Percentiles rank a stretch among this genome's conserved stretches.
Conservation (phyloP, 129 eudicot species). For the Flaveria ramosissima region DNA sequence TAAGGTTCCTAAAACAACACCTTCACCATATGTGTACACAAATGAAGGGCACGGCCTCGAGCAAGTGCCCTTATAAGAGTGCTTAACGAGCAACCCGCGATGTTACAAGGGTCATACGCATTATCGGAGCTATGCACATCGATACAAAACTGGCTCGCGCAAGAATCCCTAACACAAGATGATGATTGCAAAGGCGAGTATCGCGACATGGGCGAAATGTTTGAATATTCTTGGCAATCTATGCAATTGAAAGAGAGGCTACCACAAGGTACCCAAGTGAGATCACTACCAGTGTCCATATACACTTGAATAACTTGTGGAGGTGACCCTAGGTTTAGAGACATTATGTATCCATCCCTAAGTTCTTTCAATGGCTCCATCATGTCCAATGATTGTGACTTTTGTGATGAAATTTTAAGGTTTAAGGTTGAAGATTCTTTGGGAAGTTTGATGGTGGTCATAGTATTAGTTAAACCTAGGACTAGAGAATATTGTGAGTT, state of each 20-base stretch:
- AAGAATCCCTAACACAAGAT: constrained; percentile 53
- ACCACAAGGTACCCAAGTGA: constrained; percentile 84
- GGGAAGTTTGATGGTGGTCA: constrained; percentile 43
- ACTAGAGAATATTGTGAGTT: constrained; percentile 43
- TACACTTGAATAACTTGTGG: constrained; percentile 66
- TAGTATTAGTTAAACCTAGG: constrained; percentile 57
- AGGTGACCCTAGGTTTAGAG: constrained; percentile 69
- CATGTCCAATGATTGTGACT: constrained; percentile 44
- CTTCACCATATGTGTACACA: constrained; percentile 77
- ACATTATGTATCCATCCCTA: constrained; percentile 68
- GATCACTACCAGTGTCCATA: constrained; percentile 80
- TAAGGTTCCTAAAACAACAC: constrained; percentile 57
- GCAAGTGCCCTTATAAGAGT: constrained; percentile 58
- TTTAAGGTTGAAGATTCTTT: constrained; percentile 34
- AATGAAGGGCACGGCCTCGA: constrained; percentile 77
- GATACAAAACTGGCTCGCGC: constrained; percentile 55
- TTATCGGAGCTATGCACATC: constrained; percentile 72
- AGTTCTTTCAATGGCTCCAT: constrained; percentile 67
- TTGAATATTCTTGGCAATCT: constrained; percentile 54
- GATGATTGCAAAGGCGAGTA: constrained; percentile 70
- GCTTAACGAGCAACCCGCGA: constrained; percentile 66
- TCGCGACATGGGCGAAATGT: constrained; percentile 37
- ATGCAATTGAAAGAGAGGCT: constrained; percentile 66
- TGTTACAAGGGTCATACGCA: constrained; percentile 52
- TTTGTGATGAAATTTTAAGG: constrained; percentile 33